These are phyloP conservation scores for Claviceps africana DNA, from an alignment of 2,329 filamentous ascomycete genomes.

Conservation along the genomic window DNA sequence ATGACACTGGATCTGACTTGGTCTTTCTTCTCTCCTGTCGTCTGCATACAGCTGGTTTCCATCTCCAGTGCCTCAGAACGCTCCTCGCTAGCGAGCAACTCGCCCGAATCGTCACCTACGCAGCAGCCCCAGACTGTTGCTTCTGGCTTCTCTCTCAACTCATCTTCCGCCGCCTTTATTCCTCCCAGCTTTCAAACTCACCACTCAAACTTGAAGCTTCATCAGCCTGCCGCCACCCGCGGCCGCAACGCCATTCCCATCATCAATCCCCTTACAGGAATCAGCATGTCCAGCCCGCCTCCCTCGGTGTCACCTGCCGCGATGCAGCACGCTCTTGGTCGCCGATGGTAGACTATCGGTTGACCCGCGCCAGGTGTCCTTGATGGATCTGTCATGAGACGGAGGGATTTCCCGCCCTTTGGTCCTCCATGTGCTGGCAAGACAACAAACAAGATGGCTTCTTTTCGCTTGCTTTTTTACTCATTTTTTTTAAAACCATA, in stretches of 20 bases:
- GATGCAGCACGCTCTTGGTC: constrained; percentile 40
- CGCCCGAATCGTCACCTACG: constrained; percentile 79
- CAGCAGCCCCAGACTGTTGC: constrained; percentile 72
- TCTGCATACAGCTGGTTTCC: constrained; percentile 56
- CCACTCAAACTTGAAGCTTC: constrained; percentile 59
- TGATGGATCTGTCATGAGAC: constrained; percentile 17
- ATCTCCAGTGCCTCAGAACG: constrained; percentile 90
- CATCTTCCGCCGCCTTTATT: constrained; percentile 50
- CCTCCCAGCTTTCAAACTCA: constrained; percentile 53
- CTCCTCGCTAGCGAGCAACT: constrained; percentile 87
- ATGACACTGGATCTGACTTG: constrained; percentile 17
- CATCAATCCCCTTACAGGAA: constrained; percentile 86
- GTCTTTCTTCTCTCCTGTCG: constrained; percentile 8
- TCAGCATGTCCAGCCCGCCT: constrained; percentile 77
- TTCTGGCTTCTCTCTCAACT: constrained; percentile 62
- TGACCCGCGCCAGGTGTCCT: constrained; percentile 19
- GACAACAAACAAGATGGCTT: constrained; percentile 10
- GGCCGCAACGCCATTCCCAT: constrained; percentile 94
- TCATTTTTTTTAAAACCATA: constrained; percentile 9
- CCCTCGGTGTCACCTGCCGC: constrained; percentile 51
- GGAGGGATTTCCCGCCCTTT: constrained; percentile 20
- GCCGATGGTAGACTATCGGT: constrained; percentile 35
- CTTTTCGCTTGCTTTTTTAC: constrained; percentile 7
- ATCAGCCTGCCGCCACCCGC: constrained; percentile 81
- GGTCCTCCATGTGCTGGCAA: constrained; percentile 21